phyloP scores from a whole-genome alignment of 2,329 filamentous ascomycete species.

The Thielaviopsis populi region DNA sequence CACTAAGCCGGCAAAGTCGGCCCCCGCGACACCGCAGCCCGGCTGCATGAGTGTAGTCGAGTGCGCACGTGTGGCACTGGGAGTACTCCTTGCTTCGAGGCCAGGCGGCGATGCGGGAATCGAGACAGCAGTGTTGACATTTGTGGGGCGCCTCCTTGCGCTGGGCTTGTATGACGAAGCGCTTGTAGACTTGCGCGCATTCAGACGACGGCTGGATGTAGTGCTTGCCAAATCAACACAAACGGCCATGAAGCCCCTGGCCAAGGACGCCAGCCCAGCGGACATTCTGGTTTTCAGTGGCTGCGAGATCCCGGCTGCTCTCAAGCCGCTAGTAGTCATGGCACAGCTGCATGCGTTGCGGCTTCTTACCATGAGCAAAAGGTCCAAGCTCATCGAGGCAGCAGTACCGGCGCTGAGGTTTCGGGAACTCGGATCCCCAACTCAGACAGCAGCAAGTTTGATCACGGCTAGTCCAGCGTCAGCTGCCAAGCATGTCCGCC shows the following conservation, averaged over 20 bases:
- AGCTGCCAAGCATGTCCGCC: constrained; percentile 44
- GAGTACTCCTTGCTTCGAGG: constrained; percentile 32
- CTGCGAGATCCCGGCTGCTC: constrained; percentile 27
- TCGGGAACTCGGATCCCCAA: constrained; percentile 23
- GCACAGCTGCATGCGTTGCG: constrained; percentile 52
- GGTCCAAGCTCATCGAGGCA: constrained; percentile 43
- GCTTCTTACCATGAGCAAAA: constrained; percentile 45
- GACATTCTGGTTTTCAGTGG: constrained; percentile 48
- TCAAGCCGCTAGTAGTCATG: constrained; percentile 42
- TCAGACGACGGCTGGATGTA: constrained; percentile 48
- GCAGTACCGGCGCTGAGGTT: constrained; percentile 40
- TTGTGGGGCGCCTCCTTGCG: constrained; percentile 49
- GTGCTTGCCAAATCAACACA: constrained; percentile 19
- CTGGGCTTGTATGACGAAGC: constrained; percentile 54
- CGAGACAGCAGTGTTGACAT: constrained; percentile 56
- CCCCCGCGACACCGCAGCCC: constrained; percentile 23
- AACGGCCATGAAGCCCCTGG: constrained; percentile 24
- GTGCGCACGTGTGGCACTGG: constrained; percentile 53
- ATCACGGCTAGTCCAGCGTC: constrained; percentile 24
- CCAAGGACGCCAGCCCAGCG: constrained; percentile 22
- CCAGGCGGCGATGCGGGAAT: constrained; percentile 40
- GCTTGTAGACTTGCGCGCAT: constrained; percentile 48
- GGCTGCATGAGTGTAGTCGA: constrained; percentile 46
- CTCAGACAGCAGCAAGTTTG: constrained; percentile 11
- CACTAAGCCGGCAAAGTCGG: constrained; percentile 25